Evolutionary conservation across 768 basidiomycete genomes (phyloP), one percentile per base, ranked within the genome.

Genomic region (Amylocystis lapponica): DNA sequence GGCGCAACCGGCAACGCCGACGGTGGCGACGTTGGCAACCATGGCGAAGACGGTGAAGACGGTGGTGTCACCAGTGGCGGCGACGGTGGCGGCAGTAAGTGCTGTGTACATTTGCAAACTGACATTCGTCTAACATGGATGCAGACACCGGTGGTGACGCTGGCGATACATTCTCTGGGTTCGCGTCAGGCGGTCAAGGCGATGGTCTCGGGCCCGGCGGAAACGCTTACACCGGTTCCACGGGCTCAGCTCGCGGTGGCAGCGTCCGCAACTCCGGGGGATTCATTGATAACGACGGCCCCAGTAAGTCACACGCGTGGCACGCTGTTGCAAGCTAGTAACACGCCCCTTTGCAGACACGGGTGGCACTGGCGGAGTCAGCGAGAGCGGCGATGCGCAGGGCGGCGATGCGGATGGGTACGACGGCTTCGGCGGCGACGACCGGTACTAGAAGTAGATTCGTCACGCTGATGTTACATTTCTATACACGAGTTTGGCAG

Each of bases 181-280:
- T 47, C 21, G 55, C 55, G 16, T 39, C 38, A 11, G 55, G 55
- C 19, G 55, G 55, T 35, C 47, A 51, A 23, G 55, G 55, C 35
- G 36, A 49, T 20, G 51, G 52, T 14, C 35, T 43, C 27, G 55
- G 55, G 17, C 55, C 55, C n/a, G 55, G 55, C 9, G 55, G 55
- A 45, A 56, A 56, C 44, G 52, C 52, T 10, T 56, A 56, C 50
- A 53, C 16, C 35, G 55, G 55, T 21, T n/a, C 46, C 2, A 48
- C 55, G 8, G 51, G 52, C 17, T 27, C 43, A 7, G 47, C 55
- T 25, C 22, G 14, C 13, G 55, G 55, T 16, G 55, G 55, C 16
- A 35, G 30, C 22, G 47, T 56, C 34, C 35, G 43, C 49, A 53
- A 53, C 40, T 20, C 7, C 8, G 55, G 43, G 6, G 55, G 52